Evolutionary conservation across 371 early-diverging fungal genomes (phyloP).

Genomic region (Capniomyces stellatus): DNA sequence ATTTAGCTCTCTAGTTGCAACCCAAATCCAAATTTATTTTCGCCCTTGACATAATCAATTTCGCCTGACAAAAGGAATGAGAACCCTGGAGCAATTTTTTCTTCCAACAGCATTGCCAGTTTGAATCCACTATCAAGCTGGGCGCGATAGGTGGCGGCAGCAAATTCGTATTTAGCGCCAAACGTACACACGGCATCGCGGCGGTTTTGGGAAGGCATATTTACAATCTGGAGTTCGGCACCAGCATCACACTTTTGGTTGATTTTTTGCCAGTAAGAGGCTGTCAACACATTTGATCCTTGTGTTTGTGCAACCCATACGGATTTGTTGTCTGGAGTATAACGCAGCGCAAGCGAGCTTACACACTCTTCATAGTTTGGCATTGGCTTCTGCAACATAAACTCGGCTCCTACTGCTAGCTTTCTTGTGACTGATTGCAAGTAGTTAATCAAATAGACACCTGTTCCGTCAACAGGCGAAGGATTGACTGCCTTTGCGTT

Average conservation of each 20-base stretch:
- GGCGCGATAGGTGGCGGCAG: conserved; percentile 76
- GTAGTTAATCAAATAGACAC: conserved; percentile 70
- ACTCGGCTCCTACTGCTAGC: conserved; percentile 73
- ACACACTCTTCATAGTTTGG: conserved; percentile 66
- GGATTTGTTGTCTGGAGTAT: conserved; percentile 42
- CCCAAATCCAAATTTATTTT: conserved; percentile 63
- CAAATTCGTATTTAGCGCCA: conserved; percentile 91
- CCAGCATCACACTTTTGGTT: conserved; percentile 87
- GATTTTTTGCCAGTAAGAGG: conserved; percentile 77
- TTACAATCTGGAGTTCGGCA: conserved; percentile 73
- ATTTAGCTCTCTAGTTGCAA: conserved; percentile 59
- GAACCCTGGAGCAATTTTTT: conserved; percentile 87
- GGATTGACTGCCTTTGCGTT: conserved; percentile 91
- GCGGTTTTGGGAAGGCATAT: conserved; percentile 34
- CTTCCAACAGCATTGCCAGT: conserved; percentile 76
- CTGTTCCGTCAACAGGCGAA: conserved; percentile 72
- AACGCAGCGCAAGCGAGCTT: conserved; percentile 51
- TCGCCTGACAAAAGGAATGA: conserved; percentile 82
- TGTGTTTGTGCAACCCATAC: conserved; percentile 72
- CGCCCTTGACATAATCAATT: conserved; percentile 85
- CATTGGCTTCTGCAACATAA: conserved; percentile 66
- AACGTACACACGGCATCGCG: conserved; percentile 83
- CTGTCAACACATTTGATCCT: conserved; percentile 62
- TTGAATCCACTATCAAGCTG: conserved; percentile 78
- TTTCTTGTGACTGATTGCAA: conserved; percentile 77